Conservation (phyloP, 2,329 filamentous ascomycete species). For the Pyrenochaeta sp. region DNA sequence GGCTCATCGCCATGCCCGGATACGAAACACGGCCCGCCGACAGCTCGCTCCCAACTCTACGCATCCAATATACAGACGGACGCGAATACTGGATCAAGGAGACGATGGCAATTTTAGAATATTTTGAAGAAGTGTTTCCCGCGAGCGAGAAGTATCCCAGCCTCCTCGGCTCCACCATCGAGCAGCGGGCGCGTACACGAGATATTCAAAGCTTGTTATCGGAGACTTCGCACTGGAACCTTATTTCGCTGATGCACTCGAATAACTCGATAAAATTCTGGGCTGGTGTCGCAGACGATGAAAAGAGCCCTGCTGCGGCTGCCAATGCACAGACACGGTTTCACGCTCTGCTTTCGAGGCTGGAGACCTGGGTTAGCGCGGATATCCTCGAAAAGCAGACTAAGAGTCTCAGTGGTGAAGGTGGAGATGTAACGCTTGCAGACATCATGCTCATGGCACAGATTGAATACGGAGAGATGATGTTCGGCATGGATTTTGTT, state of each 20-base stretch:
- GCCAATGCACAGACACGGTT: conserved; percentile 8
- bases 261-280: conserved; percentile 11
- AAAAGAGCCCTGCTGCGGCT: conserved; percentile 8
- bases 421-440: conserved; percentile 16
- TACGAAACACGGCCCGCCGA: conserved; percentile 14
- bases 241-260: conserved; percentile 7
- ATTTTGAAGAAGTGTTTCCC: conserved; percentile 19
- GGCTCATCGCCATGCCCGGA: conserved; percentile 9
- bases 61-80: conserved; percentile 9
- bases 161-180: conserved; percentile 7
- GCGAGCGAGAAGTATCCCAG: conserved; percentile 1
- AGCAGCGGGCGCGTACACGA: conserved; percentile 12
- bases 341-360: conserved; percentile 1
- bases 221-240: conserved; percentile 12
- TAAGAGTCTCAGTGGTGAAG: conserved; percentile 19
- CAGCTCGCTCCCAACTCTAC: conserved; percentile 16
- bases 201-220: conserved; percentile 14
- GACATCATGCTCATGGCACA: conserved; percentile 20
- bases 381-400: conserved; percentile 11
- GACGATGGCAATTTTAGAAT: conserved; percentile 15
- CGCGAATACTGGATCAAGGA: conserved; percentile 15
- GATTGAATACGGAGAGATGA: conserved; percentile 18
- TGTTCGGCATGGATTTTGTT: conserved; percentile 20
- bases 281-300: conserved; percentile 10
- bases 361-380: conserved; percentile 20